These are phyloP conservation scores for Aaosphaeria arxii DNA, from an alignment of 2,329 filamentous ascomycete genomes.

Conservation along the genomic window DNA sequence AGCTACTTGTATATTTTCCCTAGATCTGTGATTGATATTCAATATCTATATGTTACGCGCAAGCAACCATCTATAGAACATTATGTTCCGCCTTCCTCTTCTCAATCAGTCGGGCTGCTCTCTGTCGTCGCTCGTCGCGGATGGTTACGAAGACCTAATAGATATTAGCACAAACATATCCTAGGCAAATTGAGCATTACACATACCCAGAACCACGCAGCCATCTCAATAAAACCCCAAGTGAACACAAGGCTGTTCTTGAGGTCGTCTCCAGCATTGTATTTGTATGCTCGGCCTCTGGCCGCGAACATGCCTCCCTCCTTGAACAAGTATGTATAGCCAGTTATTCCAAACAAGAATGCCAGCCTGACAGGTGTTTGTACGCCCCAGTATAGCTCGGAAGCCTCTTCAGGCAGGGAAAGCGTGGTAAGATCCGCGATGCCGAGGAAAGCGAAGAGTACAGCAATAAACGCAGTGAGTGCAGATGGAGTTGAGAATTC, in stretches of 20 bases:
- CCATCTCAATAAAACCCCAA: conserved; percentile 79
- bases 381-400: conserved; percentile 47
- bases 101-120: conserved; percentile 25
- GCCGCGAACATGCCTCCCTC: conserved; percentile 47
- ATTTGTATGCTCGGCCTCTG: conserved; percentile 19
- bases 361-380: conserved; percentile 63
- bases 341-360: conserved; percentile 59
- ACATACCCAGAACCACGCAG: conserved; percentile 80
- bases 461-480: conserved; percentile 63
- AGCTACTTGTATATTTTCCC: too few species aligned
- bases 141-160: conserved; percentile 31
- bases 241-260: conserved; percentile 85
- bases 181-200: conserved; percentile 2
- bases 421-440: conserved; percentile 47
- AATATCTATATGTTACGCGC: too few species aligned
- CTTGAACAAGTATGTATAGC: conserved; percentile 64
- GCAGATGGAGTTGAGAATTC: conserved; percentile 67
- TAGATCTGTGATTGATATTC: too few species aligned
- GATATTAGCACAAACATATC: conserved; percentile 2
- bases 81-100: conserved; percentile 30
- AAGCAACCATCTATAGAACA: background rate
- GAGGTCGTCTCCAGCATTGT: conserved; percentile 56
- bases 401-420: conserved; percentile 42
- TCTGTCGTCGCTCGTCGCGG: conserved; percentile 34
- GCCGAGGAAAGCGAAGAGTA: conserved; percentile 65